phyloP scores from a whole-genome alignment of 1,139 yeast species.

The Candida mesenterica region DNA sequence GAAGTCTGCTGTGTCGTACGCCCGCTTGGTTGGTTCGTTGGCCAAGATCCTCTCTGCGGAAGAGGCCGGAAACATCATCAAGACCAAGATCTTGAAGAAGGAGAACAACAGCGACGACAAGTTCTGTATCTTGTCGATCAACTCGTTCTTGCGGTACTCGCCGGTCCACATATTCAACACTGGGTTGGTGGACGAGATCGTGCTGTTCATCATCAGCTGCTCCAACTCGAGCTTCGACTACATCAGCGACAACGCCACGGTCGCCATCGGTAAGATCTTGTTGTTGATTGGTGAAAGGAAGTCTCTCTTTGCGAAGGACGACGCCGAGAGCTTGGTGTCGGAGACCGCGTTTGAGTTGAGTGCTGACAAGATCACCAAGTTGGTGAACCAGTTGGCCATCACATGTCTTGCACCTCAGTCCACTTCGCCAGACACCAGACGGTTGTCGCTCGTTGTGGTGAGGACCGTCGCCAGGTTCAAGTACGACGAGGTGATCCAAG shows the following conservation, averaged over 20 bases:
- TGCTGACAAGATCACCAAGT: conserved; percentile 28
- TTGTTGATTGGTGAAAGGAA: conserved; percentile 45
- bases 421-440: conserved; percentile 73
- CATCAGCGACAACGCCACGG: conserved; percentile 73
- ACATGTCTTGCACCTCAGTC: conserved; percentile 54
- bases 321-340: conserved; percentile 6
- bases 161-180: conserved; percentile 58
- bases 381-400: conserved; percentile 51
- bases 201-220: conserved; percentile 47
- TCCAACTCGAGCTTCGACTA: conserved; percentile 49
- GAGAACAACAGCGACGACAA: conserved; percentile 25
- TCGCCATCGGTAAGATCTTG: conserved; percentile 82
- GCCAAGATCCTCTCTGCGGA: conserved; percentile 64
- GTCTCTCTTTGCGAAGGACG: conserved; percentile 32
- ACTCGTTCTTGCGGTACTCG: conserved; percentile 78
- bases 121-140: conserved; percentile 71
- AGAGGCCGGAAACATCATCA: conserved; percentile 63
- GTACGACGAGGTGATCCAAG: conserved; percentile 45
- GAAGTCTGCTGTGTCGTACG: conserved; percentile 70
- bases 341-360: conserved; percentile 33
- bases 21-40: conserved; percentile 74
- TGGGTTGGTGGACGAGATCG: conserved; percentile 47
- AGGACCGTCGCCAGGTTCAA: conserved; percentile 72
- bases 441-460: conserved; percentile 72
- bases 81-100: conserved; percentile 55